Evolutionary conservation across 2,329 filamentous ascomycete species (phyloP).

Genomic region (Dactylellina leptospora): DNA sequence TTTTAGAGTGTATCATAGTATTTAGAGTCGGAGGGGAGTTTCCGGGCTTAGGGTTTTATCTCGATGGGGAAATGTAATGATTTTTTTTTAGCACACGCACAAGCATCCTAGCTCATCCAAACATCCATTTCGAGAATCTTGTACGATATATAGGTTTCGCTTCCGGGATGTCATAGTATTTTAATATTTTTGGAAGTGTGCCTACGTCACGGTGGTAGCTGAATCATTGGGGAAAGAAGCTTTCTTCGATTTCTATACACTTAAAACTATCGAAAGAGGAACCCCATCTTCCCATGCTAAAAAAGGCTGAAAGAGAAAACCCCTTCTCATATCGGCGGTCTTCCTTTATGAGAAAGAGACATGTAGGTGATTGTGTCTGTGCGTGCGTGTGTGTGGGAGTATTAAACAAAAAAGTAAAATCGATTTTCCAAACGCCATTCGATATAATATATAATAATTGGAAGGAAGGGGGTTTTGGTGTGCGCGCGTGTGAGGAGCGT

Average conservation of each 20-base stretch:
- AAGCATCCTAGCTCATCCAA: no score
- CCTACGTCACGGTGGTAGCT: no score
- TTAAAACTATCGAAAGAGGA: slow-evolving; percentile 49
- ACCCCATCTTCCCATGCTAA: slow-evolving; percentile 34
- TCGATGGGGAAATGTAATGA: slow-evolving; percentile 4
- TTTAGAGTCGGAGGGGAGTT: slow-evolving; percentile 3
- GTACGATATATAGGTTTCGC: no score
- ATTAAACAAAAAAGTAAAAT: slow-evolving; percentile 53
- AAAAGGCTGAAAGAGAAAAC: slow-evolving; percentile 20
- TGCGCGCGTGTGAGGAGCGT: slow-evolving; percentile 1
- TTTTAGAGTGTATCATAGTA: slow-evolving; percentile 51
- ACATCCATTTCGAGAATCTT: no score
- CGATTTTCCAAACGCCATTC: slow-evolving; percentile 54
- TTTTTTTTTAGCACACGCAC: slow-evolving; percentile 6
- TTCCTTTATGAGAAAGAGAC: slow-evolving; percentile 21
- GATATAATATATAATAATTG: slow-evolving; percentile 54
- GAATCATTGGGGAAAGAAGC: slow-evolving; percentile 34
- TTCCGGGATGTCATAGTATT: no score
- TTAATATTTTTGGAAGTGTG: no score
- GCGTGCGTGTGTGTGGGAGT: slow-evolving; percentile 18
- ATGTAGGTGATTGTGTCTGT: slow-evolving; percentile 12
- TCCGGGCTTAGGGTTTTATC: slow-evolving; percentile 28
- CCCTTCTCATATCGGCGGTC: slow-evolving; percentile 3
- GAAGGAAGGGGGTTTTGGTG: slow-evolving; percentile 29
- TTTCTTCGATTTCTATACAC: slow-evolving; percentile 54